A percentile compares a stretch with the other conserved stretches of the same genome.
phyloP scores from a whole-genome alignment of 2,329 filamentous ascomycete genomes.

The Alternaria metachromatica region DNA sequence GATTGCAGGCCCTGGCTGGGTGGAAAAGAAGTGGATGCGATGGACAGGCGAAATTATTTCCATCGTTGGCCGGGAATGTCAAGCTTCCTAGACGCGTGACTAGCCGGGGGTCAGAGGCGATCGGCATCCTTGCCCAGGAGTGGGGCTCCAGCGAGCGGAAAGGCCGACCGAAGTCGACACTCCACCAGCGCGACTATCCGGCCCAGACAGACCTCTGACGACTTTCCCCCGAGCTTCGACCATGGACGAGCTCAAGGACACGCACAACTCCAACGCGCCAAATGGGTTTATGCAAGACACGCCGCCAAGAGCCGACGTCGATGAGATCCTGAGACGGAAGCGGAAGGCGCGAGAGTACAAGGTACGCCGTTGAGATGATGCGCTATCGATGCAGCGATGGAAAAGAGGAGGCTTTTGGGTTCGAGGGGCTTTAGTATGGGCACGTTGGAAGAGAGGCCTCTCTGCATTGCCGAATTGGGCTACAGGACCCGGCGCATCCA shows the following conservation, averaged over 20 bases:
- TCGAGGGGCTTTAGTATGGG: background rate
- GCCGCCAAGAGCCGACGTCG: constrained; percentile 55
- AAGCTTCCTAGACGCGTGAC: constrained; percentile 21
- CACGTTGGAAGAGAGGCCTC: constrained; percentile 1
- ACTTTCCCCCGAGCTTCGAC: constrained; percentile 24
- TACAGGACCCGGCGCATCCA: constrained; percentile 21
- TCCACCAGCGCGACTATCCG: constrained; percentile 23
- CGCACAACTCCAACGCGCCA: constrained; percentile 32
- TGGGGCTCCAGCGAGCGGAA: constrained; percentile 24
- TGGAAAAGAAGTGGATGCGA: background rate
- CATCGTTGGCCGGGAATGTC: background rate
- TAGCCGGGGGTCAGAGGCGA: constrained; percentile 8
- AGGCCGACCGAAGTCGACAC: constrained; percentile 13
- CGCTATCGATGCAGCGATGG: background rate
- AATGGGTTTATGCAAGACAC: constrained; percentile 38
- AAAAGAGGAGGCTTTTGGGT: background rate
- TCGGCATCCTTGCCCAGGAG: constrained; percentile 8
- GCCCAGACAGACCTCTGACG: constrained; percentile 24
- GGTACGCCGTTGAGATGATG: constrained; percentile 33
- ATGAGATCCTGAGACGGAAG: constrained; percentile 58
- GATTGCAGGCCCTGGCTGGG: background rate
- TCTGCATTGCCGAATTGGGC: constrained; percentile 23
- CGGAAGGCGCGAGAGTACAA: constrained; percentile 61
- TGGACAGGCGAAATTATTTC: background rate
- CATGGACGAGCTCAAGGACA: constrained; percentile 40